Base-by-base conservation (phyloP, 2,329 filamentous ascomycete species). In the Trichophyton mentagrophytes region DNA sequence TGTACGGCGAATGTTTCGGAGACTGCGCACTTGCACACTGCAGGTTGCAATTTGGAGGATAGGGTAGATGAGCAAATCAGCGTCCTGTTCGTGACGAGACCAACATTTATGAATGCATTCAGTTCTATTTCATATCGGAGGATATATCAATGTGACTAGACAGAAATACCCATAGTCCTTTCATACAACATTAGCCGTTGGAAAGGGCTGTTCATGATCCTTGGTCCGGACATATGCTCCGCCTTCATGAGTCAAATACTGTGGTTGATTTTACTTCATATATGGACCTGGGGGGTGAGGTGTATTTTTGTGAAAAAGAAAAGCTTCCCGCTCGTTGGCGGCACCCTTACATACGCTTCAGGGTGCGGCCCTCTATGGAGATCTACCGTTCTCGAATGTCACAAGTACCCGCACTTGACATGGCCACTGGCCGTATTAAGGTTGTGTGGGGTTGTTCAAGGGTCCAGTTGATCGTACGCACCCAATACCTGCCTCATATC, bases 351-450 rank as follows among this genome's bases (percentile, higher is more conserved):
- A 25, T 20, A 9, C 36, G 20, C 17, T n/a, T 44, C 55, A 57
- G 33, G 55, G 33, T 44, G n/a, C 55, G 17, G 13, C 42, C 40
- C 33, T 30, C 57, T 46, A 7, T 38, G 42, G 27, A 42, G 57
- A 59, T 33, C 40, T 59, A 59, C 57, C 57, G 20, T 59, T 59
- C 57, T 46, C 40, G 57, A 59, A 46, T 49, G 27, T 49, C 57
- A 46, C 42, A 36, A 49, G 42, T 36, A 59, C 42, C 57, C 27
- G 27, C 15, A 36, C 42, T 36, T 59, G 46, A 55, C 58, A 53
- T 60, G 42, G 47, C 58, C 44, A 33, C 55, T 15, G 40, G 40
- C 13, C 55, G 17, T 57, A 25, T 42, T 57, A 42, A 40, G 40
- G 55, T 40, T 40, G 33, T 40, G 55, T 44, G 40, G 55, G 40